Evolutionary conservation across 192 early-diverging fungal species (phyloP).

Genomic region (Geranomyces variabilis): DNA sequence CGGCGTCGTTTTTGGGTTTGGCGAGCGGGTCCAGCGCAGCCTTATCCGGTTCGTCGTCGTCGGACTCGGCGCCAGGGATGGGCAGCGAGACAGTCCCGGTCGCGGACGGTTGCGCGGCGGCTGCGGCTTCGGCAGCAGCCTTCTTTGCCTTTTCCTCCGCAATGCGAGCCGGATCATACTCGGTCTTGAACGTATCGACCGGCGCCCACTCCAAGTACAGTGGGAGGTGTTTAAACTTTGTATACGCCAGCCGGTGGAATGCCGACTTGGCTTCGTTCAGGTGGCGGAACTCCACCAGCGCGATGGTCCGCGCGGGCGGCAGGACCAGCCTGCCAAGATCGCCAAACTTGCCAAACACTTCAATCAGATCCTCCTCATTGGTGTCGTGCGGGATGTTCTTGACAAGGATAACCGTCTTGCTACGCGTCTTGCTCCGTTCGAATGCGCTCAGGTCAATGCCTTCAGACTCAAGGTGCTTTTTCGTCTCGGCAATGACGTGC

Average conservation of each 20-base stretch:
- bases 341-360: conserved; percentile 88
- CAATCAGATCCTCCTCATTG: conserved; percentile 77
- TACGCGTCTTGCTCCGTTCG: conserved; percentile 68
- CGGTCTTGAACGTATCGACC: conserved; percentile 70
- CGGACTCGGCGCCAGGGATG: background rate
- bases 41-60: background rate
- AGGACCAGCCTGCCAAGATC: conserved; percentile 82
- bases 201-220: conserved; percentile 96
- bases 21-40: conserved; percentile 12
- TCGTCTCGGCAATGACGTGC: conserved; percentile 92
- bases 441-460: conserved; percentile 84
- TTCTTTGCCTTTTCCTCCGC: conserved; percentile 30
- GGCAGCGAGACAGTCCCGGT: background rate
- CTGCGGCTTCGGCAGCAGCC: conserved; percentile 37
- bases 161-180: conserved; percentile 56
- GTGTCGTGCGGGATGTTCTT: conserved; percentile 92
- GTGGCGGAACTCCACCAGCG: conserved; percentile 90
- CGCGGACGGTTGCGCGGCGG: background rate
- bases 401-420: conserved; percentile 88
- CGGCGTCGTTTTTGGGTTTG: conserved; percentile 28
- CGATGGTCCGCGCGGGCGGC: conserved; percentile 90
- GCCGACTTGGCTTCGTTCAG: conserved; percentile 88
- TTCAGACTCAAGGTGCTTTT: conserved; percentile 83
- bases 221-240: conserved; percentile 87
- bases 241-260: conserved; percentile 86